Evolutionary conservation across 208 protist genomes (phyloP).

Genomic region (Leishmania gerbilli): DNA sequence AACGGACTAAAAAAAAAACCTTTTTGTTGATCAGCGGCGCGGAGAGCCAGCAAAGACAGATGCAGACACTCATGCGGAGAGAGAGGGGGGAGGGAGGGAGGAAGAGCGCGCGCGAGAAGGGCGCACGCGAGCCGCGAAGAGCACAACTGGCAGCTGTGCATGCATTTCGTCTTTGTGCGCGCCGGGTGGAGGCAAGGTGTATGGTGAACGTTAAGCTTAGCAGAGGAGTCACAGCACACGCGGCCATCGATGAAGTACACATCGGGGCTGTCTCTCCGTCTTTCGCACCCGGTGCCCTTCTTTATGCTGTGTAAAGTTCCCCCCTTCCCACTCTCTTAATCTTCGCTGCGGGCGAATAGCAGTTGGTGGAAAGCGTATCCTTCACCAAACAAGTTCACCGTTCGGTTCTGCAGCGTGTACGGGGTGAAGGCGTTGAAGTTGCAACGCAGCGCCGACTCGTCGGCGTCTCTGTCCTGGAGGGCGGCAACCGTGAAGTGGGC

Average conservation of each 20-base stretch:
- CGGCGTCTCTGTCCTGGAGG: conserved; percentile 62
- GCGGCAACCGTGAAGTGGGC: conserved; percentile 66
- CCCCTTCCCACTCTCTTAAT: not conserved
- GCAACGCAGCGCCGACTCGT: conserved; percentile 27
- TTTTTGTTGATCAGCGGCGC: not conserved
- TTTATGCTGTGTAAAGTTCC: not conserved
- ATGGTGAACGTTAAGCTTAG: not conserved
- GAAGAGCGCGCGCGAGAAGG: not conserved
- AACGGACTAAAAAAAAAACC: not conserved
- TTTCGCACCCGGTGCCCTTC: not conserved
- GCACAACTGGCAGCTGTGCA: not conserved
- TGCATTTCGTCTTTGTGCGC: not conserved
- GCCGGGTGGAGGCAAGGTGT: not conserved
- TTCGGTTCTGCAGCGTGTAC: conserved; percentile 67
- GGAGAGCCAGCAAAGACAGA: not conserved
- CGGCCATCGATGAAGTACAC: not conserved
- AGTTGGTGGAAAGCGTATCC: conserved; percentile 84
- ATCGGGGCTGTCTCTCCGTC: not conserved
- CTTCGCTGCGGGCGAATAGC: conserved; percentile 44
- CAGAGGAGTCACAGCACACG: not conserved
- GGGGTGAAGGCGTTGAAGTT: conserved; percentile 44
- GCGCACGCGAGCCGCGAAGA: not conserved
- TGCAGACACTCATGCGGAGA: not conserved
- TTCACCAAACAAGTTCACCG: conserved; percentile 73
- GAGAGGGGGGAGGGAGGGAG: too few relatives aligned